A percentile compares a stretch with the other conserved stretches of the same genome.
Evolutionary conservation across 2,329 filamentous ascomycete species (phyloP).

Genomic region (Pochonia chlamydosporia): DNA sequence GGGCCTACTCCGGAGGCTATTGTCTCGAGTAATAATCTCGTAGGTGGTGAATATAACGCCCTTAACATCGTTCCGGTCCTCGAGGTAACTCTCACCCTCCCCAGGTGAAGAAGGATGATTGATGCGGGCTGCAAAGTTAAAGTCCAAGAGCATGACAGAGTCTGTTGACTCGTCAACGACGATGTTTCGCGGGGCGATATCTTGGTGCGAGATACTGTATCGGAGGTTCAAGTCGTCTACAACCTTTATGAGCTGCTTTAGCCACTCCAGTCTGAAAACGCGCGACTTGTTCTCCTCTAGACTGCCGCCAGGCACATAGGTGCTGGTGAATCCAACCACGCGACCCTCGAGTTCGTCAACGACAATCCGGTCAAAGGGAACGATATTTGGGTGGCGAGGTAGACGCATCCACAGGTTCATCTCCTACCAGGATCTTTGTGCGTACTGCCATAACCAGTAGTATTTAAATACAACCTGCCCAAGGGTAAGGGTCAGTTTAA

Average conservation of each 20-base stretch:
- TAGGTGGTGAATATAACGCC: constrained; percentile 30
- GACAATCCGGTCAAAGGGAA: constrained; percentile 26
- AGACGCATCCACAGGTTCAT: constrained; percentile 27
- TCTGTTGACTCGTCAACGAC: constrained; percentile 26
- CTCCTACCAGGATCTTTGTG: constrained; percentile 23
- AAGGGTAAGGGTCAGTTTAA: no score
- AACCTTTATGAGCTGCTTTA: constrained; percentile 27
- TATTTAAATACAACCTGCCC: constrained; percentile 26
- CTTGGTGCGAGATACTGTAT: constrained; percentile 30
- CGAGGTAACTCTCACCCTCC: constrained; percentile 4
- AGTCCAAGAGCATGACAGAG: constrained; percentile 30
- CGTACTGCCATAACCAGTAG: constrained; percentile 19
- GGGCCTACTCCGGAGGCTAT: constrained; percentile 14
- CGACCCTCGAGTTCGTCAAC: constrained; percentile 23
- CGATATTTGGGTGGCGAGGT: constrained; percentile 27
- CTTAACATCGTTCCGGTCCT: constrained; percentile 25
- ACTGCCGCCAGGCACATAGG: constrained; percentile 24
- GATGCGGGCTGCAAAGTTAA: constrained; percentile 23
- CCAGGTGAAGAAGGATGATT: constrained; percentile 2
- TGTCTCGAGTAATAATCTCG: constrained; percentile 30
- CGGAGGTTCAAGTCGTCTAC: constrained; percentile 28
- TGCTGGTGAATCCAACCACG: constrained; percentile 29
- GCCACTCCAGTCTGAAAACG: constrained; percentile 28
- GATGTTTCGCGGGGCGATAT: constrained; percentile 32
- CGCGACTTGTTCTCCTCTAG: constrained; percentile 22